Percentiles rank a stretch among this genome's conserved stretches.
These are phyloP conservation scores for Cutaneotrichosporon sp. DNA, from an alignment of 1,284 basidiomycete species.

Conservation along the genomic window DNA sequence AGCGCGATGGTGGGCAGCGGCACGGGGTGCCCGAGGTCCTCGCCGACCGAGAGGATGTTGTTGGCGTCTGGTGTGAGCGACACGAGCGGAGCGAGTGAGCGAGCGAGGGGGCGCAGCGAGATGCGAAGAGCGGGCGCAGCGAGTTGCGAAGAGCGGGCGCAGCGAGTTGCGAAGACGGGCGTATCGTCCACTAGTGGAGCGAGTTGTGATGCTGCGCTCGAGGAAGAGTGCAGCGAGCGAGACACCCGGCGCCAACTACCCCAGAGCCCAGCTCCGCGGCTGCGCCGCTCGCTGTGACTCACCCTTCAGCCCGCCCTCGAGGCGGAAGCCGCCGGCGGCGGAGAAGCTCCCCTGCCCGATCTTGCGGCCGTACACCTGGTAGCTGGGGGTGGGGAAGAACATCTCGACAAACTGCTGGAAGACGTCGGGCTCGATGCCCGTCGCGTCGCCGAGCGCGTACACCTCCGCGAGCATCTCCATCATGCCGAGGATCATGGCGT, in stretches of 20 bases:
- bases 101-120: no score
- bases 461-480: conserved; percentile 46
- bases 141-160: no score
- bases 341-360: conserved; percentile 40
- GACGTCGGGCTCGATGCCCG: conserved; percentile 32
- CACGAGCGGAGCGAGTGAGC: background rate
- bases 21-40: conserved; percentile 31
- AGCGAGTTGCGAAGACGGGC: no score
- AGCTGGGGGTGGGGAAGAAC: conserved; percentile 42
- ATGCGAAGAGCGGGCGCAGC: no score
- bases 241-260: no score
- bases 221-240: no score
- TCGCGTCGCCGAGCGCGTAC: conserved; percentile 41
- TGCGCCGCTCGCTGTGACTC: conserved; percentile 10
- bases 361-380: conserved; percentile 43
- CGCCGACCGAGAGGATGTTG: conserved; percentile 25
- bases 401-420: conserved; percentile 36
- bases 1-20: conserved; percentile 33
- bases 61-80: conserved; percentile 21
- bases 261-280: no score
- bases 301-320: conserved; percentile 45
- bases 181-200: no score
- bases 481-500: conserved; percentile 40
- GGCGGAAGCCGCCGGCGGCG: conserved; percentile 34
- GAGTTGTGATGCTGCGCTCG: no score